A percentile compares a stretch with the other conserved stretches of the same genome.
Evolutionary conservation across 495 filamentous ascomycete genomes (phyloP).

Genomic region (Penicillium lagena): DNA sequence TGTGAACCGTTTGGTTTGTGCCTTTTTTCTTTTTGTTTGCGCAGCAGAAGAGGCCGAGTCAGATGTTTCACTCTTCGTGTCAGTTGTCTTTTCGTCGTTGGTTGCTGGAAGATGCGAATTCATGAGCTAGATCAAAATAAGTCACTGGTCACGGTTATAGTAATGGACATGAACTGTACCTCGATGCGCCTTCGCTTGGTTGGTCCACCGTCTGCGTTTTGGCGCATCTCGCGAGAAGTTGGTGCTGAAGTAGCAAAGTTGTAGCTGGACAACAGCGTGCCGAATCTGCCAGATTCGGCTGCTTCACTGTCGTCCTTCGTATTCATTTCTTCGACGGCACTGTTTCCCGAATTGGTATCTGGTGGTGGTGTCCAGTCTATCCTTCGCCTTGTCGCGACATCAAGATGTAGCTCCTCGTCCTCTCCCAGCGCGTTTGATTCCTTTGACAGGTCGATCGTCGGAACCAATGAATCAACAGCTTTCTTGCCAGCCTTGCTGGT

Average conservation of each 20-base stretch:
- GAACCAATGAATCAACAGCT: not conserved
- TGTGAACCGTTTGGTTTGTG: conserved; percentile 63
- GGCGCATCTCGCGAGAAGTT: conserved; percentile 2
- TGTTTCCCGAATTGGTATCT: conserved; percentile 4
- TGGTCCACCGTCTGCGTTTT: conserved; percentile 14
- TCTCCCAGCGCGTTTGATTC: conserved; percentile 8
- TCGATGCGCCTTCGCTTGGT: conserved; percentile 40
- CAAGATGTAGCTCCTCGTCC: conserved; percentile 23
- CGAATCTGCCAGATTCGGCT: conserved; percentile 9
- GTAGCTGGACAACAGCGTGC: conserved; percentile 25
- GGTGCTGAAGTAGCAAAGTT: conserved; percentile 18
- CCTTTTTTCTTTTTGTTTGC: conserved; percentile 42
- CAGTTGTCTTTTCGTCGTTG: not conserved
- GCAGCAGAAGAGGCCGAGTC: conserved; percentile 3
- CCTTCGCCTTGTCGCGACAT: conserved; percentile 29
- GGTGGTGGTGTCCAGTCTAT: conserved; percentile 41
- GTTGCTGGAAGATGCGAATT: conserved; percentile 13
- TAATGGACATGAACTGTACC: conserved; percentile 11
- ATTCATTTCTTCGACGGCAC: conserved; percentile 6
- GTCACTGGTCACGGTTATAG: not conserved
- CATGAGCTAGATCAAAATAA: conserved; percentile 17
- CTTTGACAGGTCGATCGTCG: not conserved
- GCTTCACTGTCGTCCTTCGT: not conserved
- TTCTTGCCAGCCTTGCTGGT: conserved; percentile 10
- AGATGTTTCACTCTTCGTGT: not conserved